Evolutionary conservation across 805 yeast species (phyloP).

Genomic region (Candida methanosorbosa): DNA sequence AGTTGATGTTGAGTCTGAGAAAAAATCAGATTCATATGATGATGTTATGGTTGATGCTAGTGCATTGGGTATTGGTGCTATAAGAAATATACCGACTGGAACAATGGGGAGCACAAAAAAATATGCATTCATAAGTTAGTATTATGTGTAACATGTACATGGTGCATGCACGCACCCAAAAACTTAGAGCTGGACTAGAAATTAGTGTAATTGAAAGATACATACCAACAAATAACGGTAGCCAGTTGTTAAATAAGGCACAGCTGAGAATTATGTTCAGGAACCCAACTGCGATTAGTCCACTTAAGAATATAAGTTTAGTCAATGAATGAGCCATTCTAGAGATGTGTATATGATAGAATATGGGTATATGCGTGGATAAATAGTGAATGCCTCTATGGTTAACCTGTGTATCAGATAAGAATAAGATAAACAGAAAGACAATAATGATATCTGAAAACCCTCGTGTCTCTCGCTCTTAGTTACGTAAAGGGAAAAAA

Average conservation of each 20-base stretch:
- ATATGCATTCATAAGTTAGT: not conserved
- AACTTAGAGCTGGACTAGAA: slow-evolving; percentile 3
- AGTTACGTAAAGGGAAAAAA: too few relatives aligned
- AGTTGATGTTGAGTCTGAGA: slow-evolving; percentile 17
- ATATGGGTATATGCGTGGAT: not conserved
- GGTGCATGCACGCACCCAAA: too few relatives aligned
- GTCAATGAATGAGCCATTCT: slow-evolving; percentile 62
- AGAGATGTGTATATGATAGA: too few relatives aligned
- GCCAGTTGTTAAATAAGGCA: slow-evolving; percentile 82
- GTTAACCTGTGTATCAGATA: too few relatives aligned
- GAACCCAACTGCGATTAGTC: slow-evolving; percentile 82
- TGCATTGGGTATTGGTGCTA: slow-evolving; percentile 29
- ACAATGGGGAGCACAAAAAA: not conserved
- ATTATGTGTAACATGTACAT: too few relatives aligned
- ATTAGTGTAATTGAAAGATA: too few relatives aligned
- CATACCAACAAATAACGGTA: slow-evolving; percentile 68
- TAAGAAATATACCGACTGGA: slow-evolving; percentile 20
- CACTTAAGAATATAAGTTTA: slow-evolving; percentile 64
- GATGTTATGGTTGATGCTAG: slow-evolving; percentile 15
- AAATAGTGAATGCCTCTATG: too few relatives aligned
- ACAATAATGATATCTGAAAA: too few relatives aligned
- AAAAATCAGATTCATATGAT: slow-evolving; percentile 21
- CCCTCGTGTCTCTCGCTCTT: too few relatives aligned
- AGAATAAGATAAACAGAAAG: not conserved
- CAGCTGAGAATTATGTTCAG: slow-evolving; percentile 81